Evolutionary conservation across 345 rosid genomes (phyloP), one percentile per base, ranked within the genome.

Genomic region (Sisymbrium altissimum): DNA sequence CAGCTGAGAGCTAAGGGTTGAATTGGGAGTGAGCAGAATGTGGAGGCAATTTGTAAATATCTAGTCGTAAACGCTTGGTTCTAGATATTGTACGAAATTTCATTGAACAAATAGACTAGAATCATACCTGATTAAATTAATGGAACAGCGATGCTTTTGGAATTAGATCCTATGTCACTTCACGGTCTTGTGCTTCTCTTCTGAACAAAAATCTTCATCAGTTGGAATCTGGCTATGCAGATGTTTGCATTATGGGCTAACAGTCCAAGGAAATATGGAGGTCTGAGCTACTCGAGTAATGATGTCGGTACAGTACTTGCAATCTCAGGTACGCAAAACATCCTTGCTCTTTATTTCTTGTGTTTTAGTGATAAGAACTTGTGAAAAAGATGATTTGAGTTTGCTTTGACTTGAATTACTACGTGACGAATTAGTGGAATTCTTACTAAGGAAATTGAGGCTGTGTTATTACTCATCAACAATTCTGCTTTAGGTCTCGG

Each of bases 181-280:
- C 40, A 65, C 36, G 2, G 72, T 38, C 36, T 25, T 66, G 52
- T 23, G 18, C 19, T 23, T 43, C 44, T 27, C 3, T 10, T 36
- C 35, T 65, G 72, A 29, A 39, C 11, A 56, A 39, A 52, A 18
- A 44, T 5, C 0, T 29, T 63, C 21, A 58, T 40, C n/a, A 46
- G 62, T 39, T 76, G 75, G 54, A 56, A 70, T 56, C 61, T 70
- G 39, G 9, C 48, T 64, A 35, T 70, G 58, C 54, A 90, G 99
- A 87, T 95, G 78, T 90, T 90, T 79, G 88, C 96, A 15, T 40
- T 95, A 35, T 95, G 98, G 97, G 96, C 96, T 18, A 93, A 85
- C 64, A 95, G 99, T 68, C 91, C 93, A 46, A 85, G 80, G 73
- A 84, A 72, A 64, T 66, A 71, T 52, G 97, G 96, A 14, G 98